Evolutionary conservation across 2,329 filamentous ascomycete genomes (phyloP), one percentile per base, ranked within the genome.

Genomic region (Herpotrichia juniperi): DNA sequence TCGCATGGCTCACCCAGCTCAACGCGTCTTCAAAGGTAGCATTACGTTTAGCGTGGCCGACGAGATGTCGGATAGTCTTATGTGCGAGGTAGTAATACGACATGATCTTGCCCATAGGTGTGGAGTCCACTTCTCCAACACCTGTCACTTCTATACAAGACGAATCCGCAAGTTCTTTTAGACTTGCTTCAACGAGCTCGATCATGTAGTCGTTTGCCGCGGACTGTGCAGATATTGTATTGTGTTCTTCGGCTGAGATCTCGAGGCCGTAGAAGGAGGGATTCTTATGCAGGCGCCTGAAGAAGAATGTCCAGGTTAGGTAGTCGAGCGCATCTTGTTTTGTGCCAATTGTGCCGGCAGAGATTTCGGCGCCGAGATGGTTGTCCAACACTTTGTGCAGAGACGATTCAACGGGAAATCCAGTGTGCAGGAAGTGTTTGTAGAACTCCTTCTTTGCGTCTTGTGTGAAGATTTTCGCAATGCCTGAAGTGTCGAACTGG

Each of bases 241-340:
- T 96, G 75, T 97, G 92, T 63, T 97, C 92, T 63, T 97, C 93
- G 0, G 90, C 88, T 0, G 90, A 91, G 39, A 99, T 94, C 69
- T 97, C 90, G 0, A 99, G 86, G 0, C 96, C 96, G 64, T 99
- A 99, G 77, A 96, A 99, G 0, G 93, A 96, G 1, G 94, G 94
- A 64, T 99, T 99, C 80, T 99, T 99, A 79, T 99, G 94, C 32
- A 99, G 78, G 10, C 94, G 84, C 2, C 96, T 86, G 83, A 99
- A 99, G 83, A 99, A 99, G 79, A 99, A 99, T 1, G 96, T 99
- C 94, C 96, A 99, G 0, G 94, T 99, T 47, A 99, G 78, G 69
- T 99, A 99, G 74, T 99, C 96, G 3, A 99, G 83, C 1, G 94
- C 94, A 75, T 99, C 94, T 75, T 99, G 94, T 74, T 97, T 97